Percentiles rank a stretch among this genome's conserved stretches.
phyloP scores from a whole-genome alignment of 2,329 filamentous ascomycete genomes.

The Penicillium sp. region DNA sequence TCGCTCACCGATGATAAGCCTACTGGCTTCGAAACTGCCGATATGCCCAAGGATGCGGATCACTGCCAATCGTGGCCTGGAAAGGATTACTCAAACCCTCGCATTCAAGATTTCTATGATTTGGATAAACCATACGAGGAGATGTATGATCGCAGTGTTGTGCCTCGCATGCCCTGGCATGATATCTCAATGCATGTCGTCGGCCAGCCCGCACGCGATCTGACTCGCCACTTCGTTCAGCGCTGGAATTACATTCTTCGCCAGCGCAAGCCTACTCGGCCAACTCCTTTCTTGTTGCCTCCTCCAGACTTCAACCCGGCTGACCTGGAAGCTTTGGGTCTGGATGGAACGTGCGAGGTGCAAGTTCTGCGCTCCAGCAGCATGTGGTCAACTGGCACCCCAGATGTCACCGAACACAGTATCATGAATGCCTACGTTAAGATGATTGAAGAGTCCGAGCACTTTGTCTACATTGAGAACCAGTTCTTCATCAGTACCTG shows the following conservation, averaged over 20 bases:
- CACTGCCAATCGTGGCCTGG: constrained; percentile 96
- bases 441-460: constrained; percentile 91
- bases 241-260: constrained; percentile 97
- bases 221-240: constrained; percentile 96
- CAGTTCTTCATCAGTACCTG: constrained; percentile 98
- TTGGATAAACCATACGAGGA: constrained; percentile 96
- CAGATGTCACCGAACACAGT: constrained; percentile 83
- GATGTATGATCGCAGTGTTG: constrained; percentile 92
- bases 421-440: constrained; percentile 96
- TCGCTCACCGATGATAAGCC: constrained; percentile 89
- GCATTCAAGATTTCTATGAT: constrained; percentile 92
- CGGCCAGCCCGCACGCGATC: constrained; percentile 89
- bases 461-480: constrained; percentile 98
- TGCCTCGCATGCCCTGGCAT: constrained; percentile 97
- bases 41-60: constrained; percentile 81
- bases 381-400: constrained; percentile 88
- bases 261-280: constrained; percentile 89
- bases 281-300: constrained; percentile 89
- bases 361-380: constrained; percentile 91
- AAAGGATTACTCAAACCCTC: constrained; percentile 97
- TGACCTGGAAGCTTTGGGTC: constrained; percentile 84
- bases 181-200: constrained; percentile 98
- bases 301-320: constrained; percentile 88
- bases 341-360: constrained; percentile 93
- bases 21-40: constrained; percentile 85